A percentile compares a stretch with the other conserved stretches of the same genome.
Evolutionary conservation across 805 yeast genomes (phyloP).

Genomic region (Torulaspora franciscae): DNA sequence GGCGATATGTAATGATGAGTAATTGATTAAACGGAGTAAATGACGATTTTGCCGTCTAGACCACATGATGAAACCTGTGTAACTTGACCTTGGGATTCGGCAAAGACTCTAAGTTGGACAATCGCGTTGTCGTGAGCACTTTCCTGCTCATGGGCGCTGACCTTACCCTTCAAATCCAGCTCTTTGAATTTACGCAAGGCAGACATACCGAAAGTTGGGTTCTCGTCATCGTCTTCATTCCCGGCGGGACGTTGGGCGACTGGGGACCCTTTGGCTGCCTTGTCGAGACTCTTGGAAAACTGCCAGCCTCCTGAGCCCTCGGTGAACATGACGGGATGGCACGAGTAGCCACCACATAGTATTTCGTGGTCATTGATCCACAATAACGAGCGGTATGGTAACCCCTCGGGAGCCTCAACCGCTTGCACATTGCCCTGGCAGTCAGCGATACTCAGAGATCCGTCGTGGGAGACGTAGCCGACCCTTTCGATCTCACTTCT

Average conservation of each 20-base stretch:
- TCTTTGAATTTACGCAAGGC: conserved; percentile 93
- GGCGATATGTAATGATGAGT: not conserved
- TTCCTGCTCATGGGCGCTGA: conserved; percentile 42
- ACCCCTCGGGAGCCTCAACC: conserved; percentile 38
- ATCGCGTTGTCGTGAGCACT: conserved; percentile 92
- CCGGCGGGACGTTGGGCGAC: conserved; percentile 11
- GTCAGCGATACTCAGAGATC: conserved; percentile 73
- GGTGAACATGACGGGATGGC: conserved; percentile 80
- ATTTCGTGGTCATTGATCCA: conserved; percentile 65
- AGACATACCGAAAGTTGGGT: conserved; percentile 54
- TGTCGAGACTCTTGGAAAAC: conserved; percentile 58
- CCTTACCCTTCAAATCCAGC: conserved; percentile 88
- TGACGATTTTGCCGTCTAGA: conserved; percentile 85
- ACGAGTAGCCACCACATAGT: conserved; percentile 87
- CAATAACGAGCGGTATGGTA: conserved; percentile 75
- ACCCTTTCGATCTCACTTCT: conserved; percentile 72
- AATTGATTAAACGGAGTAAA: conserved; percentile 49
- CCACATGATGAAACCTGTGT: conserved; percentile 70
- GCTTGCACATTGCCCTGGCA: conserved; percentile 33
- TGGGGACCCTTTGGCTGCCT: conserved; percentile 12
- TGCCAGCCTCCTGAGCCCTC: conserved; percentile 66
- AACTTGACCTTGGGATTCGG: conserved; percentile 46
- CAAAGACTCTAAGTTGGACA: conserved; percentile 54
- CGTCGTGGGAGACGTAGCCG: conserved; percentile 83
- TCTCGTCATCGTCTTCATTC: conserved; percentile 49